Evolutionary conservation across 177 flowering plant genomes (phyloP).

Genomic region (Vitis hybrid): DNA sequence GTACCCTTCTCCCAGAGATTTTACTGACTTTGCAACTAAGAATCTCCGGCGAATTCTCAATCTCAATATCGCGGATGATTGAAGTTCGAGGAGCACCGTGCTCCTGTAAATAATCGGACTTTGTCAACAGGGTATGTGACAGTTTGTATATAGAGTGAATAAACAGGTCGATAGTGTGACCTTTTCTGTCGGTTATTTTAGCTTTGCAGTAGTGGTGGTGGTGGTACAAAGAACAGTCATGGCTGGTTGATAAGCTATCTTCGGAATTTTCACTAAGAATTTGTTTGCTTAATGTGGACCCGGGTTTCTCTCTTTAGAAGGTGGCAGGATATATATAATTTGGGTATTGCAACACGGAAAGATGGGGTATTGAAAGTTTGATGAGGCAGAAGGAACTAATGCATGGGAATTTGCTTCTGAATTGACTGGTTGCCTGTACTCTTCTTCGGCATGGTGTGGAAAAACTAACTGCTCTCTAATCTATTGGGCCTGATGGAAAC

Average conservation of each 20-base stretch:
- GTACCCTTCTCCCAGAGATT: conserved; percentile 16
- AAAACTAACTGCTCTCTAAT: not conserved
- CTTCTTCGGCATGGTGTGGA: conserved; percentile 8
- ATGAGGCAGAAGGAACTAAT: conserved; percentile 14
- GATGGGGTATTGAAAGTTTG: conserved; percentile 8
- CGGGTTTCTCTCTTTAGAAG: conserved; percentile 6
- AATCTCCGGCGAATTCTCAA: conserved; percentile 87
- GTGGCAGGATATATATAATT: not conserved
- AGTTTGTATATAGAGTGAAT: conserved; percentile 47
- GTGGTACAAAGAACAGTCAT: conserved; percentile 4
- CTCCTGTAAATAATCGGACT: conserved; percentile 46
- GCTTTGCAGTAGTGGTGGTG: conserved; percentile 16
- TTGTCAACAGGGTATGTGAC: conserved; percentile 23
- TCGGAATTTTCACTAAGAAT: not conserved
- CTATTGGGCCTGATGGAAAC: conserved; percentile 7
- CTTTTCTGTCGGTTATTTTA: conserved; percentile 16
- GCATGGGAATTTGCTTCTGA: conserved; percentile 1
- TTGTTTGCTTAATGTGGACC: not conserved
- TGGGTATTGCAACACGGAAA: conserved; percentile 13
- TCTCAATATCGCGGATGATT: conserved; percentile 50
- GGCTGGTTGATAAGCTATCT: conserved; percentile 18
- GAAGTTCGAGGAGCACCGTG: conserved; percentile 20
- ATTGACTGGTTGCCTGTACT: conserved; percentile 1
- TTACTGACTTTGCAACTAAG: conserved; percentile 71
- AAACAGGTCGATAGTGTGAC: conserved; percentile 29